Base-by-base conservation (phyloP, 2,329 filamentous ascomycete genomes). In the Alternaria longipes region DNA sequence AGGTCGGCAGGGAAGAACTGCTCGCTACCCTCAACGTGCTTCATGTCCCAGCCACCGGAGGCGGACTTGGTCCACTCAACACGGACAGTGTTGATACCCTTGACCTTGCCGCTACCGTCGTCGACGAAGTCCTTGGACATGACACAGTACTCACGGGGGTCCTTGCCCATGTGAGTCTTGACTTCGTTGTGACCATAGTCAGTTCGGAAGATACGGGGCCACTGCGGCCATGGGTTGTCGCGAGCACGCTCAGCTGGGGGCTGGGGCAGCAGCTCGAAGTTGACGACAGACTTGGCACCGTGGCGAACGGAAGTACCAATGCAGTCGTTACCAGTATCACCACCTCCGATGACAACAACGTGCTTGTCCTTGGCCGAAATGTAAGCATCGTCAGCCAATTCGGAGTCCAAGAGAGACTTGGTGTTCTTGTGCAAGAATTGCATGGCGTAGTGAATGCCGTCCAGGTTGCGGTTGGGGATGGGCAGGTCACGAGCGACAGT, bases 161-260 rank as follows among this genome's bases (percentile, higher is more conserved):
- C 94, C 79, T 94, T 94, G 81, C 94, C 94, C 84, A 94, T 94
- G 84, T 97, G 94, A 70, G 94, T 93, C 80, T 94, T 93, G 74
- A 97, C 94, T 81, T 98, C 94, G 16, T 90, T 91, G 84, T 98
- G 94, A 58, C 94, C 94, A 76, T 98, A 98, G 82, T 98, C 94
- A n/a, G 97, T 92, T 72, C 94, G 93, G 86, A 97, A 97, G 79
- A 97, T 94, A 74, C 94, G 92, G 59, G 94, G 94, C 94, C 94
- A 98, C 82, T 97, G 94, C 9, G 94, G 94, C 94, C 94, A 98
- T 64, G 94, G 94, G 85, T 98, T 98, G 81, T 97, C 94, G 65
- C 89, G 87, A 66, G 92, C 93, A 82, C 94, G 93, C 85, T 97
- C 90, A 62, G 91, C 88, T 8, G 94, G 93, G 70, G 94, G 94